Evolutionary conservation across 768 basidiomycete genomes (phyloP), one percentile per base, ranked within the genome.

Genomic region (Mycena epipterygia): DNA sequence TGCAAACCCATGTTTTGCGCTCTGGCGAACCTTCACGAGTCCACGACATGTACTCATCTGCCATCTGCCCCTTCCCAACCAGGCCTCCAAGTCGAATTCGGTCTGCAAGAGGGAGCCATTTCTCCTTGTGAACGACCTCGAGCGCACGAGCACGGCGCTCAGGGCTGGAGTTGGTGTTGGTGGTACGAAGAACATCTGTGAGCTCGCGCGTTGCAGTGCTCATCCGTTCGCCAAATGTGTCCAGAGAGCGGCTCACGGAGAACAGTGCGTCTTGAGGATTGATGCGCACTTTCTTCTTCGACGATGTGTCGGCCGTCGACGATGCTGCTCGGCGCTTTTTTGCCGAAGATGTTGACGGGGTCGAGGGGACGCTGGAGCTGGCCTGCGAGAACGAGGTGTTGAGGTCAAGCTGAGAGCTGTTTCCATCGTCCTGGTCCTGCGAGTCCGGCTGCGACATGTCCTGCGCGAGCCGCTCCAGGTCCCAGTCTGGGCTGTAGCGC

Each of bases 81-180:
- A 61, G n/a, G 0, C n/a, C 14, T 35, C 46, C 60, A 12, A 61
- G 33, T 61, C 33, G n/a, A 7, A 61, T 23, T 12, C 23, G 60
- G 12, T 61, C 33, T 11, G 32, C 21, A n/a, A 55, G n/a, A 4
- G 19, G 21, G 4, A 58, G 39, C 56, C 56, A 58, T 5, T 16
- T 29, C 41, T 58, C 56, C 41, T 42, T 12, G 17, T 42, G 37
- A 6, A 25, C 39, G 14, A 58, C 14, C 12, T 27, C 56, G 9
- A 58, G 27, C 9, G 56, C 56, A 41, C 39, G 37, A 27, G 23
- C 12, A 7, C 56, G 56, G 25, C 56, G 56, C 21, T 58, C 56
- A 17, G 56, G 56, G 19, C 39, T 58, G n/a, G 62, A 64, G 62
- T 64, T 39, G 29, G 37, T 53, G 29, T 64, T 64, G 37, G 37